Evolutionary conservation across 192 early-diverging fungal genomes (phyloP).

Genomic region (Gonapodya prolifera): DNA sequence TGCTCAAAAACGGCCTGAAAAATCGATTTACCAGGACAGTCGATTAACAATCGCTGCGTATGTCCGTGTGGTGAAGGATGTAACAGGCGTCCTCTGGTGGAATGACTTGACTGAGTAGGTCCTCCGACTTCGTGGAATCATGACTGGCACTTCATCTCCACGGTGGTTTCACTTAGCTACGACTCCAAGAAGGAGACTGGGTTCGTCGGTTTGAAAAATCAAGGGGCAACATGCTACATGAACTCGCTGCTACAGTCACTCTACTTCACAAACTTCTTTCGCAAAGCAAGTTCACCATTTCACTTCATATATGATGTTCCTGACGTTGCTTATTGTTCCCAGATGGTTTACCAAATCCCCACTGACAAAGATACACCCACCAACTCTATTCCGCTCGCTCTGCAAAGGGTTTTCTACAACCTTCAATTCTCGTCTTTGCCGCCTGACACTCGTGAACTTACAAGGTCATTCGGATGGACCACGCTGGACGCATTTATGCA

Average conservation of each 20-base stretch:
- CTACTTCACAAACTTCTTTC: slow-evolving; percentile 87
- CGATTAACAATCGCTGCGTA: slow-evolving; percentile 50
- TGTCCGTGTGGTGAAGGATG: slow-evolving; percentile 69
- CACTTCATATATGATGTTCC: background rate
- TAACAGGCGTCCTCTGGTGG: slow-evolving; percentile 79
- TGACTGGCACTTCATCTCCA: background rate
- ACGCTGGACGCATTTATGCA: slow-evolving; percentile 88
- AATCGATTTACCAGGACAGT: slow-evolving; percentile 57
- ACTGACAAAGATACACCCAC: slow-evolving; percentile 77
- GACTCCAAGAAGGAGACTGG: slow-evolving; percentile 84
- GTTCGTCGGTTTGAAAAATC: slow-evolving; percentile 88
- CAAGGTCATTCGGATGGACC: slow-evolving; percentile 98
- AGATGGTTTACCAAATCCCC: slow-evolving; percentile 64
- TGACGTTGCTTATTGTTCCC: background rate
- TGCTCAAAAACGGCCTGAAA: slow-evolving; percentile 7
- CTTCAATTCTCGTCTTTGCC: slow-evolving; percentile 56
- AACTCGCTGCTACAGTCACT: slow-evolving; percentile 93
- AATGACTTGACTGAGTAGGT: slow-evolving; percentile 78
- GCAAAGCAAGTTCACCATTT: slow-evolving; percentile 51
- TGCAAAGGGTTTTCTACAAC: slow-evolving; percentile 92
- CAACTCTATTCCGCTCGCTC: slow-evolving; percentile 74
- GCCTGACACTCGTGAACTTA: slow-evolving; percentile 80
- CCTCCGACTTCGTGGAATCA: background rate
- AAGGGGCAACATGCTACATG: slow-evolving; percentile 99
- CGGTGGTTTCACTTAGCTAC: slow-evolving; percentile 35